Percentiles rank a stretch among this genome's conserved stretches.
phyloP scores from a whole-genome alignment of 805 yeast species.

The Saturnispora bothae region DNA sequence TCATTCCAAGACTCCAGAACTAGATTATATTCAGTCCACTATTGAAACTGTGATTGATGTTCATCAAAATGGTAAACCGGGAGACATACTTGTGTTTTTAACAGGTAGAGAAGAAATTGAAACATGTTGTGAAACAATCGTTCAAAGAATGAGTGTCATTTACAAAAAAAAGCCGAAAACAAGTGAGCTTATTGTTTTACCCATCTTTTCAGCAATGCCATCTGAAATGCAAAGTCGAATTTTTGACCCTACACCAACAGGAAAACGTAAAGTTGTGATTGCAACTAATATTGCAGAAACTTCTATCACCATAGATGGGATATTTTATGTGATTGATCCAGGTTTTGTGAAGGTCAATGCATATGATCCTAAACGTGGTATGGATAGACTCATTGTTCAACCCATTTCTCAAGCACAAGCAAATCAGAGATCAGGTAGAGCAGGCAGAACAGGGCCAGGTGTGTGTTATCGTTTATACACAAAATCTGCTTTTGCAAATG shows the following conservation, averaged over 20 bases:
- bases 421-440: conserved; percentile 91
- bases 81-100: conserved; percentile 73
- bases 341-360: conserved; percentile 89
- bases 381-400: conserved; percentile 75
- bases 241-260: conserved; percentile 79
- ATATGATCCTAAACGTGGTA: conserved; percentile 79
- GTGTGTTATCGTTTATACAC: conserved; percentile 89
- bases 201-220: conserved; percentile 87
- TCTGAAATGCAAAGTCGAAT: conserved; percentile 81
- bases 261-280: conserved; percentile 76
- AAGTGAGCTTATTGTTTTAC: conserved; percentile 64
- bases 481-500: conserved; percentile 64
- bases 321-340: conserved; percentile 84
- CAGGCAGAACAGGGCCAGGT: conserved; percentile 96
- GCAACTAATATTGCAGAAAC: conserved; percentile 98
- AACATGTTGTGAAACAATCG: conserved; percentile 66
- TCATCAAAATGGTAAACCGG: conserved; percentile 66
- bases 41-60: conserved; percentile 79
- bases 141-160: conserved; percentile 50
- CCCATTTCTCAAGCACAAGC: conserved; percentile 96
- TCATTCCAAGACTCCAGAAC: conserved; percentile 73
- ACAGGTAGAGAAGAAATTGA: conserved; percentile 97
- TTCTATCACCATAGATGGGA: conserved; percentile 90
- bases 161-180: conserved; percentile 39
- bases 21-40: conserved; percentile 76